Conservation (phyloP, 2,329 filamentous ascomycete species). For the Trichoderma oligosporum region DNA sequence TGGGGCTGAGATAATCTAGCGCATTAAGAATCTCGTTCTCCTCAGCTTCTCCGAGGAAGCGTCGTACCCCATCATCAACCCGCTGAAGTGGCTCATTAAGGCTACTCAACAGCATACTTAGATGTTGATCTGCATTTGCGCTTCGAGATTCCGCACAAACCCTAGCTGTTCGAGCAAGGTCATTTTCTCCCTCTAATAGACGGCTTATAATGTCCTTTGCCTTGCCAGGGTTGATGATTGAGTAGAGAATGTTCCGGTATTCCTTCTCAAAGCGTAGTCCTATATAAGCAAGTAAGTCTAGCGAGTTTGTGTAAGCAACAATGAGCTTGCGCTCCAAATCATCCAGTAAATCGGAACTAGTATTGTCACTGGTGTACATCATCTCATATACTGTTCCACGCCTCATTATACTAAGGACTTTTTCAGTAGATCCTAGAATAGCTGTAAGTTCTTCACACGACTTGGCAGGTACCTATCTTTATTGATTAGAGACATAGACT, state of each 20-base stretch:
- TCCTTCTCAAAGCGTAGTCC: neutral
- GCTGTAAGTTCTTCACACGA: neutral
- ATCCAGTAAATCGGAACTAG: neutral
- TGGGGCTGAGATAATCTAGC: neutral
- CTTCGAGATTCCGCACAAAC: neutral
- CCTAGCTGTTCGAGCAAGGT: neutral
- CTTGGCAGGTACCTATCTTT: neutral
- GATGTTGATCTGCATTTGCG: neutral
- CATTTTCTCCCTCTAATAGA: neutral
- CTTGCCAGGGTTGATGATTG: neutral
- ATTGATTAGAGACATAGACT: neutral
- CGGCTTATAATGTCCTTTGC: neutral
- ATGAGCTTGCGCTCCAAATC: neutral
- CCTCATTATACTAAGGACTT: neutral
- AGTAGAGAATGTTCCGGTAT: neutral
- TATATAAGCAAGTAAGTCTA: conserved; percentile 3
- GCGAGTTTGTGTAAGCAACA: neutral
- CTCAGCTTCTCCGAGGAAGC: neutral
- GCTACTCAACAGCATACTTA: neutral
- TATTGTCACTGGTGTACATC: neutral
- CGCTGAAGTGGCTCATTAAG: neutral
- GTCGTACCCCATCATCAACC: neutral
- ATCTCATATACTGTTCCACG: conserved; percentile 1
- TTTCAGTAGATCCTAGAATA: neutral
- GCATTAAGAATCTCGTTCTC: neutral